Conservation (phyloP, 768 basidiomycete genomes). For the Mycena floridula region DNA sequence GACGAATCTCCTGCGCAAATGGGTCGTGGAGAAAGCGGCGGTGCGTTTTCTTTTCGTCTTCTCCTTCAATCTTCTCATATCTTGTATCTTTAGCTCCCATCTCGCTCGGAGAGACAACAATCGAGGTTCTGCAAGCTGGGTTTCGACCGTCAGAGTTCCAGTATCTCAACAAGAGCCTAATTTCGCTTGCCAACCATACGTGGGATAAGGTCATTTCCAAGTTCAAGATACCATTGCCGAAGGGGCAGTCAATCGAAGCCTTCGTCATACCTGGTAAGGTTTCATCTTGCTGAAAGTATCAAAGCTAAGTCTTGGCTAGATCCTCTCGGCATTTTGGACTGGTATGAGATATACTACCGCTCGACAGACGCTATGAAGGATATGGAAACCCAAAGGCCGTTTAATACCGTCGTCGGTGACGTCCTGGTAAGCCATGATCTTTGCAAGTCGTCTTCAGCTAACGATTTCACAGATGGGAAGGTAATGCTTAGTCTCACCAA, state of each 20-base stretch:
- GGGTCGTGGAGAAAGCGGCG: no score
- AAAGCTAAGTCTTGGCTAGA: conserved; percentile 34
- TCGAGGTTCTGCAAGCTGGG: conserved; percentile 61
- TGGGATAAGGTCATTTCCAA: conserved; percentile 48
- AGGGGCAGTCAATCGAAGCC: conserved; percentile 46
- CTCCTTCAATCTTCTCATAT: no score
- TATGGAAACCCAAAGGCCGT: conserved; percentile 30
- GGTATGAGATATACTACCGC: conserved; percentile 60
- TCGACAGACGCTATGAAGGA: conserved; percentile 35
- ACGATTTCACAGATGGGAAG: no score
- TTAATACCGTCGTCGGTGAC: conserved; percentile 43
- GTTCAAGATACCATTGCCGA: conserved; percentile 50
- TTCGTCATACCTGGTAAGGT: conserved; percentile 62
- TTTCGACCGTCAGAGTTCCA: conserved; percentile 43
- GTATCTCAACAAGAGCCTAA: conserved; percentile 40
- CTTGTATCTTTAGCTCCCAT: conserved; percentile 31
- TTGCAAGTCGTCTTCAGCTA: no score
- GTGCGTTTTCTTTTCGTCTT: no score
- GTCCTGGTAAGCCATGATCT: no score
- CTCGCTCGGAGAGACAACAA: conserved; percentile 34
- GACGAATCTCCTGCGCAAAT: no score
- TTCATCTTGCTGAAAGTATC: neutral
- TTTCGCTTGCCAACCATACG: conserved; percentile 25
- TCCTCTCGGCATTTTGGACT: conserved; percentile 54
- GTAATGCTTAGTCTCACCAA: neutral